Percentiles rank a stretch among this genome's conserved stretches.
phyloP scores from a whole-genome alignment of 306 rosid genomes.

The Styphnolobium japonicum region DNA sequence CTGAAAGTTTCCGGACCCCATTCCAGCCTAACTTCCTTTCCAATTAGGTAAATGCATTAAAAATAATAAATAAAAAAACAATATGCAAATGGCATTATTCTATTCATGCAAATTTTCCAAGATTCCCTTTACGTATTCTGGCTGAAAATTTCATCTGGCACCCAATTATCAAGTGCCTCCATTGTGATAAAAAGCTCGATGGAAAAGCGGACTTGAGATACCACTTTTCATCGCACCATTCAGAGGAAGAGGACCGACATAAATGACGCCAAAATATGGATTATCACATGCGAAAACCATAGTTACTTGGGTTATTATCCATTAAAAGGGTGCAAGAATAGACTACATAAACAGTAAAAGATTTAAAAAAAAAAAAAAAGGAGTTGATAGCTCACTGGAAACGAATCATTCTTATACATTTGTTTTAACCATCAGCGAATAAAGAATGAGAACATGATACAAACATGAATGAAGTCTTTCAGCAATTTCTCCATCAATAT shows the following conservation, averaged over 20 bases:
- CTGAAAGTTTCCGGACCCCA: background rate
- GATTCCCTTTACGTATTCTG: background rate
- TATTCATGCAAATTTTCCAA: background rate
- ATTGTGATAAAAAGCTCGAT: background rate
- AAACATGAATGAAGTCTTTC: background rate
- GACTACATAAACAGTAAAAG: background rate
- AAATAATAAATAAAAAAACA: no score
- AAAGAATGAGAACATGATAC: constrained; percentile 21
- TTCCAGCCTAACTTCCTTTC: background rate
- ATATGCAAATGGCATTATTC: background rate
- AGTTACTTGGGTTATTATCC: background rate
- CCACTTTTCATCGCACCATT: background rate
- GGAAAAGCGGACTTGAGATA: background rate
- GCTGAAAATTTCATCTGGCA: background rate
- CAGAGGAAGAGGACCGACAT: background rate
- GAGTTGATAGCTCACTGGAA: background rate
- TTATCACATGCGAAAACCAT: background rate
- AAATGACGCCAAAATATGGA: background rate
- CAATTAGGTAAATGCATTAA: background rate
- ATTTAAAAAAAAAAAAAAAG: no score
- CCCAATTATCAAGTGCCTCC: background rate
- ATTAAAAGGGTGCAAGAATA: background rate
- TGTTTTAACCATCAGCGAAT: background rate
- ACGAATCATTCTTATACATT: background rate
- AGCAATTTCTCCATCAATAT: constrained; percentile 5